Evolutionary conservation across 495 filamentous ascomycete genomes (phyloP).

Genomic region (Xylaria flabelliformis): DNA sequence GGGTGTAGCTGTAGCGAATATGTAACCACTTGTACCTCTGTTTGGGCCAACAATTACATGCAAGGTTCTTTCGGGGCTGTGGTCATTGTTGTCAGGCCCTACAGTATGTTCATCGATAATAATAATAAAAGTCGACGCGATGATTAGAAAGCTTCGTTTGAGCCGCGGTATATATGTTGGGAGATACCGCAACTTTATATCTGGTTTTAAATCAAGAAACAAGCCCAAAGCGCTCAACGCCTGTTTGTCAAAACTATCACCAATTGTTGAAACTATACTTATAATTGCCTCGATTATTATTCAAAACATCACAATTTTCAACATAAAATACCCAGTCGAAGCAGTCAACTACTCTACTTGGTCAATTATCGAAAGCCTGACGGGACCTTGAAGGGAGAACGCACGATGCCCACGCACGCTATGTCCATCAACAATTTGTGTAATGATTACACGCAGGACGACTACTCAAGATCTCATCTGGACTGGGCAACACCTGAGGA

Average conservation of each 20-base stretch:
- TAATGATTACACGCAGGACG: constrained; percentile 18
- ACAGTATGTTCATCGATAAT: constrained; percentile 4
- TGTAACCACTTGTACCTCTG: neutral
- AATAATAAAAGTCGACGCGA: constrained; percentile 27
- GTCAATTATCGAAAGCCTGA: neutral
- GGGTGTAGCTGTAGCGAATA: constrained; percentile 4
- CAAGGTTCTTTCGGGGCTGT: constrained; percentile 29
- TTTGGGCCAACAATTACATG: constrained; percentile 13
- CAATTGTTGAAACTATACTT: neutral
- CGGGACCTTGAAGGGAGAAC: neutral
- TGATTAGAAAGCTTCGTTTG: constrained; percentile 29
- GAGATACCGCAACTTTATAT: neutral
- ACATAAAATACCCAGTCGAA: neutral
- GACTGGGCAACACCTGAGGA: constrained; percentile 35
- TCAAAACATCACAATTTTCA: neutral
- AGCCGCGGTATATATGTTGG: constrained; percentile 22
- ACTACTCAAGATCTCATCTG: constrained; percentile 14
- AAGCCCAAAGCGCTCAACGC: neutral
- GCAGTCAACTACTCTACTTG: neutral
- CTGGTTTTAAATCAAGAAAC: neutral
- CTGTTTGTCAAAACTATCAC: neutral
- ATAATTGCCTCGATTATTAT: neutral
- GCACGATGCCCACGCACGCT: constrained; percentile 28
- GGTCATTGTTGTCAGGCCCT: constrained; percentile 10
- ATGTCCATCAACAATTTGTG: constrained; percentile 30